Evolutionary conservation across 1,284 basidiomycete species (phyloP), one percentile per base, ranked within the genome.

Genomic region (Neolentinus lepideus): DNA sequence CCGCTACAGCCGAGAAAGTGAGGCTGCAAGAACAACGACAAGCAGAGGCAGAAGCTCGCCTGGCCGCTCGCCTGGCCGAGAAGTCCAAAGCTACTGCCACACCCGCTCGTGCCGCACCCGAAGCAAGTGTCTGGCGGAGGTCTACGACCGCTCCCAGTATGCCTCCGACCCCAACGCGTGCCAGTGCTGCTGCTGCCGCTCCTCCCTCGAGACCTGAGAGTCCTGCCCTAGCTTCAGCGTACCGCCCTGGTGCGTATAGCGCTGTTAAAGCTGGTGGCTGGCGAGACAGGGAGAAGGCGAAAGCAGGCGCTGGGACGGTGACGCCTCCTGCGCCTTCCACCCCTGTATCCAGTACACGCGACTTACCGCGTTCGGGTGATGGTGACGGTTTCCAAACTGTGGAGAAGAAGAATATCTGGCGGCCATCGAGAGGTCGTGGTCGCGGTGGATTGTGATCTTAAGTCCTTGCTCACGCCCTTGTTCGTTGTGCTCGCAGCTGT

Each of bases 321-420:
- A 61, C 64, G 26, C 59, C 60, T 26, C 35, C 62, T 24, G 62
- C 31, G 46, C 62, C 25, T 57, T 63, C 19, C 59, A 31, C 56
- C 58, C 47, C 24, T 25, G 6, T 8, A 21, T 43, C 38, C 19
- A 16, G 38, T 16, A 21, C 38, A 4, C 38, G 16, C 19, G 16
- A 43, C 19, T 16, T 43, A 43, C 47, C 47, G 25, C 58, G 61
- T 51, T 59, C 59, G 26, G 61, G 61, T 26, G 62, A 60, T 29
- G 74, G 81, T 9, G 88, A 90, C 60, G 88, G 88, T 1, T 90
- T 90, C 78, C 80, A 85, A 66, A 76, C 81, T 31, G 83, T 86
- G 9, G 54, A 72, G 12, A 74, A 71, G 63, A 71, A 68, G 57
- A 64, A 52, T 50, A 73, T 76, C 12, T 83, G 80, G 79, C 65